phyloP scores from a whole-genome alignment of 2,329 filamentous ascomycete species.

The Xylaria sp. region DNA sequence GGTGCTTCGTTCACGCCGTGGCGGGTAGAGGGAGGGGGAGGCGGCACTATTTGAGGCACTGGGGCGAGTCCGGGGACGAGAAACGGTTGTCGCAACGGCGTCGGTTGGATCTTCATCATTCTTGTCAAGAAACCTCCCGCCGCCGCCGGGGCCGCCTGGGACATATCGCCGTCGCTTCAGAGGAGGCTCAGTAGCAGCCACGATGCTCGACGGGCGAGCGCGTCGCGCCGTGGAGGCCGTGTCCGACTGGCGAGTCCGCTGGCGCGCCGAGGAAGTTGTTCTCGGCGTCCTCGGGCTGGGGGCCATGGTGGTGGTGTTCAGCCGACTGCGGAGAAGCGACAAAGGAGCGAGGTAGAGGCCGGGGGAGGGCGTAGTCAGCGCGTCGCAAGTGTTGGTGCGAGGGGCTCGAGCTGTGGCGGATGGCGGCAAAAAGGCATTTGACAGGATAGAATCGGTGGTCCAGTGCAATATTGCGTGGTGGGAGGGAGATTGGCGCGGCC shows the following conservation, averaged over 20 bases:
- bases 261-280: conserved; percentile 42
- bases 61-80: conserved; percentile 62
- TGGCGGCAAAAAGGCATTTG: conserved; percentile 51
- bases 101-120: conserved; percentile 70
- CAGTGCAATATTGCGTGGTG: conserved; percentile 9
- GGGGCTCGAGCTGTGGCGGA: conserved; percentile 45
- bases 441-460: conserved; percentile 30
- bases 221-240: conserved; percentile 45
- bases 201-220: conserved; percentile 52
- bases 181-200: conserved; percentile 67
- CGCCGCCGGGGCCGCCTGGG: conserved; percentile 86
- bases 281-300: conserved; percentile 50
- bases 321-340: conserved; percentile 10
- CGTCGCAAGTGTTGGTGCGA: conserved; percentile 50
- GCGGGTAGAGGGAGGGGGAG: conserved; percentile 60
- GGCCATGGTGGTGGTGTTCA: conserved; percentile 44
- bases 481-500: conserved; percentile 17
- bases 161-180: conserved; percentile 81
- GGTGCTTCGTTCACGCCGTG: conserved; percentile 68
- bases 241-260: conserved; percentile 44
- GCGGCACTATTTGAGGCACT: conserved; percentile 63
- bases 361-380: conserved; percentile 47
- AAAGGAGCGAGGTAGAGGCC: conserved; percentile 20
- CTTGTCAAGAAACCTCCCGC: conserved; percentile 83
- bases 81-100: conserved; percentile 61